phyloP scores from a whole-genome alignment of 495 filamentous ascomycete species.

The Aspergillus bertholletiae region DNA sequence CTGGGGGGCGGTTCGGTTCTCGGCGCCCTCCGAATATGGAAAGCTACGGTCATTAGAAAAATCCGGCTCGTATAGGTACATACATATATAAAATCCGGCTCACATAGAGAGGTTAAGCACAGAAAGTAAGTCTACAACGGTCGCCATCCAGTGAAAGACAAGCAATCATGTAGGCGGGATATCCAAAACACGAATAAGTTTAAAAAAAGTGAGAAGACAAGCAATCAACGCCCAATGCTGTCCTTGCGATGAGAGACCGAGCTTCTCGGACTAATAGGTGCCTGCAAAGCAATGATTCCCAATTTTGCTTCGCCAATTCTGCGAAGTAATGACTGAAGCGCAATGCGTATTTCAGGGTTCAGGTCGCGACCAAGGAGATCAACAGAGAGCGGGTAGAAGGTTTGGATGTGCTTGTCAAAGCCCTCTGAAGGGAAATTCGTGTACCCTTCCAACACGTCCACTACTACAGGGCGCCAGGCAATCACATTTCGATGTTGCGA shows the following conservation, averaged over 20 bases:
- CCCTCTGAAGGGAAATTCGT: constrained; percentile 79
- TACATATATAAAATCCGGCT: constrained; percentile 14
- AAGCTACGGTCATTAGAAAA: too few species aligned
- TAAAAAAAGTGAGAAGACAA: constrained; percentile 8
- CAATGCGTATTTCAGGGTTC: constrained; percentile 69
- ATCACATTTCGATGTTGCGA: constrained; percentile 93
- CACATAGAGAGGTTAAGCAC: constrained; percentile 13
- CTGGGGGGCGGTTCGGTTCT: too few species aligned
- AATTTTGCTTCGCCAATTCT: constrained; percentile 80
- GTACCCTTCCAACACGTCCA: constrained; percentile 96
- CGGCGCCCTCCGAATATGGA: too few species aligned
- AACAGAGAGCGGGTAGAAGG: constrained; percentile 81
- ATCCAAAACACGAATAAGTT: constrained; percentile 29
- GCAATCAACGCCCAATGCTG: constrained; percentile 21
- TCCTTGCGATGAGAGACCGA: constrained; percentile 35
- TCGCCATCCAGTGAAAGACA: constrained; percentile 12
- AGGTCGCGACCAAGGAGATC: constrained; percentile 83
- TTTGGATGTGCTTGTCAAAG: constrained; percentile 73
- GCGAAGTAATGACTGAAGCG: constrained; percentile 70
- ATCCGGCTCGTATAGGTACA: constrained; percentile 6
- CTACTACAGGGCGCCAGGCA: constrained; percentile 94
- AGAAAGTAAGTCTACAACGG: constrained; percentile 24
- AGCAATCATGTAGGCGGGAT: constrained; percentile 21
- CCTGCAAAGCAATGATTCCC: constrained; percentile 49
- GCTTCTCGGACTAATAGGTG: constrained; percentile 43